Percentiles rank a stretch among this genome's conserved stretches.
These are phyloP conservation scores for Arxiozyma heterogenica DNA, from an alignment of 1,139 yeast species.

Conservation along the genomic window DNA sequence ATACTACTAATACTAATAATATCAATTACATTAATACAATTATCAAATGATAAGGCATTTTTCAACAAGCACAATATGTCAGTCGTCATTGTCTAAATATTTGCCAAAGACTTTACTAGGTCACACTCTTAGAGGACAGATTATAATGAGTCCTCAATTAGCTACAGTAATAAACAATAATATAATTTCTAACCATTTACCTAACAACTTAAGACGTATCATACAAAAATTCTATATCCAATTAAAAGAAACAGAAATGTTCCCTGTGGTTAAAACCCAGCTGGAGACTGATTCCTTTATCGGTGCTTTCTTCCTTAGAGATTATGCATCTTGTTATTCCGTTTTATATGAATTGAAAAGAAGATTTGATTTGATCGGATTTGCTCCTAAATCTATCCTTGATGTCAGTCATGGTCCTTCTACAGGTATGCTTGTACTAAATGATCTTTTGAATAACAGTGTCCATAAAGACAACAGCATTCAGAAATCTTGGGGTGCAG, in stretches of 20 bases:
- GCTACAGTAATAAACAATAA: conserved; percentile 51
- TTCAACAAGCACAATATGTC: conserved; percentile 7
- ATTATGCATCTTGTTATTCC: conserved; percentile 64
- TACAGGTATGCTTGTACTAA: conserved; percentile 76
- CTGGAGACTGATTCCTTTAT: conserved; percentile 75
- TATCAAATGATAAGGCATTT: conserved; percentile 4
- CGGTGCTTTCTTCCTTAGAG: conserved; percentile 76
- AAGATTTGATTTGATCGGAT: conserved; percentile 39
- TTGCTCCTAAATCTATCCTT: conserved; percentile 57
- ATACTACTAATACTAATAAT: no score
- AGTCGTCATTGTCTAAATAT: conserved; percentile 15
- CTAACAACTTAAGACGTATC: conserved; percentile 47
- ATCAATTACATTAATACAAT: no score
- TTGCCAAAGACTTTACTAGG: conserved; percentile 33
- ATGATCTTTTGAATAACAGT: background rate
- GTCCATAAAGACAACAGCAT: no score
- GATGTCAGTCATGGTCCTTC: conserved; percentile 92
- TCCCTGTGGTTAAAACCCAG: conserved; percentile 42
- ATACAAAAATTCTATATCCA: conserved; percentile 46
- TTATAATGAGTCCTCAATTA: conserved; percentile 45
- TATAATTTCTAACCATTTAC: conserved; percentile 45
- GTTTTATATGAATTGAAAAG: conserved; percentile 59
- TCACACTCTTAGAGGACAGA: conserved; percentile 19
- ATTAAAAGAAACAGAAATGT: conserved; percentile 43
- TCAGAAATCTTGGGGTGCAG: background rate